Base-by-base conservation (phyloP, 768 basidiomycete genomes). In the Lactifluus pinguis region DNA sequence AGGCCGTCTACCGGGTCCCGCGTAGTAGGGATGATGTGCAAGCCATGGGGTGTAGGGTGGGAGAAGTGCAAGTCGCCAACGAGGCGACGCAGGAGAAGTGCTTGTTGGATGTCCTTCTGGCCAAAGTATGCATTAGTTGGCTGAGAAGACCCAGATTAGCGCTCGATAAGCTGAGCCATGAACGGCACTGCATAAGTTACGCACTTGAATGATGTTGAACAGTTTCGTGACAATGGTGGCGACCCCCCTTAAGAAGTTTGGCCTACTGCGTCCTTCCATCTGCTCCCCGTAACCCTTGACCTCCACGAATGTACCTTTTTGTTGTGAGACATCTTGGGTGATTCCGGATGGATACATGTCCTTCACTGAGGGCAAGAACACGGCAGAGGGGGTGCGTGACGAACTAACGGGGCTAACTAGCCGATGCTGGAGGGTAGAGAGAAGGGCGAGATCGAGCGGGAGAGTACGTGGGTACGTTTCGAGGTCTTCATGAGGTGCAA, bases 31-130 rank as follows among this genome's bases (percentile, higher is more conserved):
- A 97, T 78, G 66, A 99, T 93, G 71, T 87, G 85, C n/a, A 98
- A 70, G 67, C 85, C 82, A 30, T 81, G 74, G 0, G 86, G 75
- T 10, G 80, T 75, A 0, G 97, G 97, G 69, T 90, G 80, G 6
- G 87, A 75, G n/a, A 93, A 72, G 10, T 95, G 81, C 6, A 97
- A 77, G 71, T 99, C 97, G 32, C 79, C 76, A 55, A 80, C 80
- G 73, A 98, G 76, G 4, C 85, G 83, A 38, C 87, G 86, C 36
- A 98, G 77, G 49, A 99, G 74, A 15, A 98, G 76, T 0, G 89
- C 92, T 71, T 99, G 97, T 69, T 99, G 97, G 56, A 99, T 97
- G 70, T 98, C 95, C 71, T 98, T 98, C 73, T 98, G 95, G 1
- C 97, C 95, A 64, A 99, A 97, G 72, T 98, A 98, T 21, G 89